Percentiles rank a stretch among this genome's conserved stretches.
phyloP scores from a whole-genome alignment of 2,329 filamentous ascomycete genomes.

The Aaosphaeria pasadenensis region DNA sequence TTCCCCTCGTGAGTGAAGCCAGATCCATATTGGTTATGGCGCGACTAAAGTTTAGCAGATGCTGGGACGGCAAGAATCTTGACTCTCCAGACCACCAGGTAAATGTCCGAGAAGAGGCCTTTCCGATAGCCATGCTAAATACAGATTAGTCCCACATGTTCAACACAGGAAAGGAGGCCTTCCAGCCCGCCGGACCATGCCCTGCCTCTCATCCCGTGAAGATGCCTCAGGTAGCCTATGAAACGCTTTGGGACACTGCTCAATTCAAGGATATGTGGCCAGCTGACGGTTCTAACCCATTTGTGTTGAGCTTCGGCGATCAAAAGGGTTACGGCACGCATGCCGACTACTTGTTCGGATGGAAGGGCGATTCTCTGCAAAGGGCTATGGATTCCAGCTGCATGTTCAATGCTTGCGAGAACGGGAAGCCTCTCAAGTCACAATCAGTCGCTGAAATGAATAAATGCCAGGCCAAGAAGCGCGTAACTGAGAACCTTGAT shows the following conservation, averaged over 20 bases:
- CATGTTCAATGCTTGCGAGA: slow-evolving; percentile 19
- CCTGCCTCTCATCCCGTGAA: slow-evolving; percentile 22
- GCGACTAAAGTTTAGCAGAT: slow-evolving; percentile 30
- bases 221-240: slow-evolving; percentile 24
- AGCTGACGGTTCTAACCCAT: slow-evolving; percentile 16
- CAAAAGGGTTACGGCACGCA: slow-evolving; percentile 20
- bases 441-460: slow-evolving; percentile 17
- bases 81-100: slow-evolving; percentile 55
- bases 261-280: slow-evolving; percentile 28
- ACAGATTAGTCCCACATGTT: slow-evolving; percentile 48
- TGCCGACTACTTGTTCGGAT: slow-evolving; percentile 24
- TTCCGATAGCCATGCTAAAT: slow-evolving; percentile 28
- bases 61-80: slow-evolving; percentile 62
- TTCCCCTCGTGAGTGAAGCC: slow-evolving; percentile 39
- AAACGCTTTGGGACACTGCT: slow-evolving; percentile 29
- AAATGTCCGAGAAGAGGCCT: not conserved
- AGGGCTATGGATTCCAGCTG: slow-evolving; percentile 16
- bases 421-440: slow-evolving; percentile 15
- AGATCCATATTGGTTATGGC: not conserved
- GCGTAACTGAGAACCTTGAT: not conserved
- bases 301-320: slow-evolving; percentile 16
- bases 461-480: not conserved
- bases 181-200: slow-evolving; percentile 17
- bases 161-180: slow-evolving; percentile 18
- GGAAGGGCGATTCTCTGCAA: slow-evolving; percentile 22